phyloP scores from a whole-genome alignment of 768 basidiomycete species.

The Lentinula boryana region DNA sequence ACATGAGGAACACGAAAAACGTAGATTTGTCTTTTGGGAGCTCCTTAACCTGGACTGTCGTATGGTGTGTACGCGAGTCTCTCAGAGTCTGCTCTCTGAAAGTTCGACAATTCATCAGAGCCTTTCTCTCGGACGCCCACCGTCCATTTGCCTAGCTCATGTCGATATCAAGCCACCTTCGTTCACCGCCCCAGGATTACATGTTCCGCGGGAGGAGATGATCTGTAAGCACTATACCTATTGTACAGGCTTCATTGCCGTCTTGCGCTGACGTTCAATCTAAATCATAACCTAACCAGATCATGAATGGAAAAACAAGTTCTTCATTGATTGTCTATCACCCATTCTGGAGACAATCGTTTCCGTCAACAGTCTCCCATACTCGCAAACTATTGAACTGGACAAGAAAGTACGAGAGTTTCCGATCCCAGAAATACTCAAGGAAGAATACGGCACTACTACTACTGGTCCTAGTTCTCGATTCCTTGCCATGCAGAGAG shows the following conservation, averaged over 20 bases:
- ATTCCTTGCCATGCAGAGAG: constrained; percentile 60
- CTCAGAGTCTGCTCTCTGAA: not conserved
- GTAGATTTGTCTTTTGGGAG: constrained; percentile 70
- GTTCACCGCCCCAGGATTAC: constrained; percentile 38
- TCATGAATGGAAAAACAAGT: constrained; percentile 66
- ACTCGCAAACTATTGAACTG: constrained; percentile 44
- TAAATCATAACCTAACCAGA: constrained; percentile 29
- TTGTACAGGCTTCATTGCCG: not conserved
- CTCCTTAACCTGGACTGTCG: constrained; percentile 66
- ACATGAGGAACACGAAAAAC: constrained; percentile 68
- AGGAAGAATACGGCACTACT: constrained; percentile 28
- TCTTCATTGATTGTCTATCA: constrained; percentile 56
- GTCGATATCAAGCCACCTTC: constrained; percentile 56
- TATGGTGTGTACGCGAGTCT: constrained; percentile 34
- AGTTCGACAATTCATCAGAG: constrained; percentile 32
- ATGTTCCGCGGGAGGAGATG: constrained; percentile 45
- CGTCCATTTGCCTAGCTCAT: constrained; percentile 58
- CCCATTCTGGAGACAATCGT: constrained; percentile 58
- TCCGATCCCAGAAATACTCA: constrained; percentile 42
- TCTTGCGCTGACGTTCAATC: constrained; percentile 9
- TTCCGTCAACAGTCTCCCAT: constrained; percentile 44
- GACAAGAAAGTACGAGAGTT: constrained; percentile 55
- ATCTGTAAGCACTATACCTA: constrained; percentile 33
- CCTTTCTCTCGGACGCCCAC: constrained; percentile 65
- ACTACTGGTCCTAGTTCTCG: constrained; percentile 31